Evolutionary conservation across 306 rosid genomes (phyloP).

Genomic region (Ochetophila trinervis): DNA sequence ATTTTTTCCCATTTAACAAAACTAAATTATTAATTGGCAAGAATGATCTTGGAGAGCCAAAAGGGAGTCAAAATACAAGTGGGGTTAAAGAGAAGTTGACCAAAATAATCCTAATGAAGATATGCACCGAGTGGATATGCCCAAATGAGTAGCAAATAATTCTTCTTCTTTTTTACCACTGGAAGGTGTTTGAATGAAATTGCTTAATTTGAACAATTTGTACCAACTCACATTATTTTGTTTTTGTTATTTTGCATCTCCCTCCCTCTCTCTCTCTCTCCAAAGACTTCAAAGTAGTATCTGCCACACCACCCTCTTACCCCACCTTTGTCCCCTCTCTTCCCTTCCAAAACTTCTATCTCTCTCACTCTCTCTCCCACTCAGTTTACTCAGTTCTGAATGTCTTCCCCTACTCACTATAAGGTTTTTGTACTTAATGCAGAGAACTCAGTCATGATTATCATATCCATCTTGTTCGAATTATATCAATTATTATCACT

Average conservation of each 20-base stretch:
- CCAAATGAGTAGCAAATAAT: constrained; percentile 65
- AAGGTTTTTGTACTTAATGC: constrained; percentile 18
- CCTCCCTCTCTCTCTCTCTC: neutral
- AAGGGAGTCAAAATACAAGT: constrained; percentile 35
- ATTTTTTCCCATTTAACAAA: neutral
- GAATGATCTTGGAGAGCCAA: constrained; percentile 15
- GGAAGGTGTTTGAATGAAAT: constrained; percentile 23
- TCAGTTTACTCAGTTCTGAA: neutral
- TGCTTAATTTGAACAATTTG: constrained; percentile 15
- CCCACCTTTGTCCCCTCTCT: constrained; percentile 2
- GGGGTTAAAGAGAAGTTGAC: constrained; percentile 38
- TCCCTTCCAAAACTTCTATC: too few species aligned
- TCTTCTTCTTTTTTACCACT: constrained; percentile 23
- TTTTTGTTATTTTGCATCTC: constrained; percentile 17
- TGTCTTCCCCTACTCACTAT: constrained; percentile 18
- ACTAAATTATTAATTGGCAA: neutral
- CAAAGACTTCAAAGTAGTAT: neutral
- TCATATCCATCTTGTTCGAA: constrained; percentile 11
- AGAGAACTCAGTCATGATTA: constrained; percentile 21
- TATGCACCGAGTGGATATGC: constrained; percentile 11
- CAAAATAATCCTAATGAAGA: constrained; percentile 23
- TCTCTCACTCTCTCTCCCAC: too few species aligned
- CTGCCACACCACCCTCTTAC: constrained; percentile 4
- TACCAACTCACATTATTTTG: constrained; percentile 32
- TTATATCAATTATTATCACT: too few species aligned